These are phyloP conservation scores for Dianthus caryophyllus DNA, from an alignment of 148 eudicot genomes.

Conservation along the genomic window DNA sequence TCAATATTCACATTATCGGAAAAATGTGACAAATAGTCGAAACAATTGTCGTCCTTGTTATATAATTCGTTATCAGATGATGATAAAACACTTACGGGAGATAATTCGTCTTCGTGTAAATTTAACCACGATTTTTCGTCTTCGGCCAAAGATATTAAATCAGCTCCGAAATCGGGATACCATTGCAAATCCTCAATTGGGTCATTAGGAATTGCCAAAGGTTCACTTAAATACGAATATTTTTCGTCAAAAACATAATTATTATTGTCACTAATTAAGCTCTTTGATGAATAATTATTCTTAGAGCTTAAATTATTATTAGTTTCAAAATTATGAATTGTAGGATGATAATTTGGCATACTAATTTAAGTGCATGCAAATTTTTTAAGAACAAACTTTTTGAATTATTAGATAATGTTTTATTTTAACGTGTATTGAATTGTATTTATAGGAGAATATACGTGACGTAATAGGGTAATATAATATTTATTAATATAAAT, in stretches of 20 bases:
- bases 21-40: too few relatives aligned
- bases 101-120: background rate
- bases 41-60: too few relatives aligned
- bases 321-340: background rate
- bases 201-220: slow-evolving; percentile 20
- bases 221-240: background rate
- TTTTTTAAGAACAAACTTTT: too few relatives aligned
- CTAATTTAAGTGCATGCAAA: background rate
- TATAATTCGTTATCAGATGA: too few relatives aligned
- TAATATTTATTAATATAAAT: too few relatives aligned
- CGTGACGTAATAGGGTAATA: background rate
- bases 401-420: too few relatives aligned
- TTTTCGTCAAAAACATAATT: background rate
- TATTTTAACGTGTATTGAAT: background rate
- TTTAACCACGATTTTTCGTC: background rate
- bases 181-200: slow-evolving; percentile 2
- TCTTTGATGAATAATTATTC: background rate
- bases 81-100: background rate
- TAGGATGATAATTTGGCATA: background rate
- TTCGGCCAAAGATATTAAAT: background rate
- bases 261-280: background rate
- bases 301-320: background rate
- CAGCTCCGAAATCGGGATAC: slow-evolving; percentile 7
- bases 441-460: background rate
- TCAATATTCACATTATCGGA: too few relatives aligned